Base-by-base conservation (phyloP, 306 rosid genomes). In the Malus orientalis region DNA sequence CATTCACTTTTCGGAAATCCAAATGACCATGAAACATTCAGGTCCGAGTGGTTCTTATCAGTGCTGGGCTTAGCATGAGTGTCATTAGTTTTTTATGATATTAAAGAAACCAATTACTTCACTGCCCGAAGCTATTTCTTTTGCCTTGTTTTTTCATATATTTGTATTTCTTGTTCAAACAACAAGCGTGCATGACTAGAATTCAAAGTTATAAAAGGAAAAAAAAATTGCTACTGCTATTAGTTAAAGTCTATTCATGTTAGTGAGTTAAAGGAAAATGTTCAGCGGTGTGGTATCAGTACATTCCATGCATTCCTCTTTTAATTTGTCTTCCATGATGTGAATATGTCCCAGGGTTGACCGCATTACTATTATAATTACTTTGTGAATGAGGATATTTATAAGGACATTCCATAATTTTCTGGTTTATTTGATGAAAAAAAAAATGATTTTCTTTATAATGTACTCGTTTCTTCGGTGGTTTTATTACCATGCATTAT, bases 1-100 rank as follows among this genome's bases (percentile, higher is more conserved):
- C 87, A 89, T 82, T 95, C 98, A 25, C 96, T 95, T 70, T 95
- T 95, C 74, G 98, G 98, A 77, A 95, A 95, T 86, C 98, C 98
- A 80, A 95, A 85, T 82, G 97, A 95, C 82, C 84, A 84, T 3
- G 98, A 95, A 81, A 92, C 98, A 74, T 95, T 92, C 86, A 90
- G 98, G 98, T 95, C 71, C 60, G 57, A 66, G 36, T 45, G 74
- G 53, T 67, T 76, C 69, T 22, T 30, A 45, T 23, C 33, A n/a
- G 6, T 63, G 22, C 45, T 57, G 23, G 32, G 32, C 42, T 18
- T 36, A 19, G 12, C 33, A 27, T 49, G 20, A 14, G 44, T 18
- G 15, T 53, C 30, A 54, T 71, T 12, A 22, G 68, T 10, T 38
- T 73, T 32, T 53, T 22, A 71, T 6, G 27, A 72, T 72, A 72